phyloP scores from a whole-genome alignment of 2,329 filamentous ascomycete genomes.

The Diaporthe velutina region DNA sequence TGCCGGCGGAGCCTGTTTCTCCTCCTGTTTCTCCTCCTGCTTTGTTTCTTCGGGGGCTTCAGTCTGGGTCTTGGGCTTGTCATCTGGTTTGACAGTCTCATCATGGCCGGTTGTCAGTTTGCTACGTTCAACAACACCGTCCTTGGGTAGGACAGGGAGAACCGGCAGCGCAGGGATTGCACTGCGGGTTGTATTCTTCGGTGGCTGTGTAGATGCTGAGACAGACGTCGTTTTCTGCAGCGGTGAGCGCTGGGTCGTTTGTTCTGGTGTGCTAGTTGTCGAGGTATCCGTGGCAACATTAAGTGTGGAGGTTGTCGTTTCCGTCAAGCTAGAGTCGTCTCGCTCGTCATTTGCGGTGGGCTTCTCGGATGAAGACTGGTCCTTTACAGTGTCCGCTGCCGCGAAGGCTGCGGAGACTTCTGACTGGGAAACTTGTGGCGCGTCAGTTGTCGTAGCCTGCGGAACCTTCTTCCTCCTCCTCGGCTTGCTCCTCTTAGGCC shows the following conservation, averaged over 20 bases:
- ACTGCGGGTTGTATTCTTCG: constrained; percentile 50
- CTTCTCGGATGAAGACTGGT: neutral
- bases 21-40: constrained; percentile 45
- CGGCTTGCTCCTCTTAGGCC: constrained; percentile 36
- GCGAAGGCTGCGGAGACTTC: neutral
- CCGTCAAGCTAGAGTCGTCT: constrained; percentile 29
- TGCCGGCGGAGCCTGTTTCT: constrained; percentile 46
- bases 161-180: constrained; percentile 58
- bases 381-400: neutral
- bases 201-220: constrained; percentile 45
- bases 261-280: constrained; percentile 33
- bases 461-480: constrained; percentile 36
- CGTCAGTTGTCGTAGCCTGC: constrained; percentile 25
- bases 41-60: constrained; percentile 28
- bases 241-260: constrained; percentile 7
- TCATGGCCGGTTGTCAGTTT: constrained; percentile 42
- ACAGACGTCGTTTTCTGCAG: constrained; percentile 22
- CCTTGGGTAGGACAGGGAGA: constrained; percentile 62
- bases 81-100: constrained; percentile 43
- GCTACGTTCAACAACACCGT: constrained; percentile 48
- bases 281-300: constrained; percentile 33
- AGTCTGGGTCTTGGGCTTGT: constrained; percentile 31
- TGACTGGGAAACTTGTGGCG: constrained; percentile 1
- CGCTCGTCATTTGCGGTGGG: constrained; percentile 9
- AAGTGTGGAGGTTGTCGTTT: constrained; percentile 25